Evolutionary conservation across 1,284 basidiomycete genomes (phyloP).

Genomic region (Malassezia slooffiae): DNA sequence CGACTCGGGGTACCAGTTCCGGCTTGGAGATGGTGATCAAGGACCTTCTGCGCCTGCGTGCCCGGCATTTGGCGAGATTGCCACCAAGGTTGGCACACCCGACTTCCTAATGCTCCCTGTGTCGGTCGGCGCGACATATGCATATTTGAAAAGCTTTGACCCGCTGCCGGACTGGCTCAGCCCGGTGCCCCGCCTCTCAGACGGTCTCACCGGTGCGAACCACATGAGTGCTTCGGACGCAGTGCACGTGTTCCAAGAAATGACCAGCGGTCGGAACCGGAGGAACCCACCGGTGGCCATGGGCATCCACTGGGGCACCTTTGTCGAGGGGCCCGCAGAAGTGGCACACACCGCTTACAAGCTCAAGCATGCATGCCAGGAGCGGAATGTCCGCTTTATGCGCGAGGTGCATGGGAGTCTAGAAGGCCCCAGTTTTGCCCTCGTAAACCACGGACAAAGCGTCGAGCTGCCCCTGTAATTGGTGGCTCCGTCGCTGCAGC

Average conservation of each 20-base stretch:
- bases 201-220: conserved; percentile 33
- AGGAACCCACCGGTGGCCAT: conserved; percentile 16
- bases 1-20: conserved; percentile 41
- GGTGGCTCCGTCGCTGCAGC: no score
- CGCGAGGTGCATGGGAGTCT: neutral
- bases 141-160: conserved; percentile 34
- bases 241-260: conserved; percentile 20
- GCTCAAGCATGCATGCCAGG: conserved; percentile 8
- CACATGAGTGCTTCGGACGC: conserved; percentile 41
- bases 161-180: conserved; percentile 24
- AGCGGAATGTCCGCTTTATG: conserved; percentile 1
- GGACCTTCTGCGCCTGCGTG: conserved; percentile 18
- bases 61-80: conserved; percentile 35
- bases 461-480: no score
- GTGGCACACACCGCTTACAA: conserved; percentile 5
- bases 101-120: conserved; percentile 35
- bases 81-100: conserved; percentile 22
- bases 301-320: conserved; percentile 32
- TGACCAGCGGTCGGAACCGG: conserved; percentile 15
- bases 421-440: conserved; percentile 5
- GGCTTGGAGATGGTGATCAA: conserved; percentile 12
- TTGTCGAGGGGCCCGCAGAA: conserved; percentile 16
- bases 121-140: conserved; percentile 40
- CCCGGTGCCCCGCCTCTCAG: conserved; percentile 28
- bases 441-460: conserved; percentile 17